These are phyloP conservation scores for Staphylotrichum longicolle DNA, from an alignment of 495 filamentous ascomycete species.

Conservation along the genomic window DNA sequence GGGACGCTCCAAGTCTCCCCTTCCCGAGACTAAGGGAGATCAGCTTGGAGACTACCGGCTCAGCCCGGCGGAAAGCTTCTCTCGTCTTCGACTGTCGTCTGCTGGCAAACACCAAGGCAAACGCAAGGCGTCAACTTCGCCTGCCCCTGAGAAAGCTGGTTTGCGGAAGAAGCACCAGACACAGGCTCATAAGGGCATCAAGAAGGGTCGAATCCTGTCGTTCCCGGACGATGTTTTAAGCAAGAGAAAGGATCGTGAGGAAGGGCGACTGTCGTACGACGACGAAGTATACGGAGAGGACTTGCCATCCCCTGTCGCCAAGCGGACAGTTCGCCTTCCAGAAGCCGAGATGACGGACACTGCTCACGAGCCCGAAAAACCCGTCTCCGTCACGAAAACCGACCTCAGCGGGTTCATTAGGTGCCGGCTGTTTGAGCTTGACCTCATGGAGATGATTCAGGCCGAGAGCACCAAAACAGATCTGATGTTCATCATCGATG, in stretches of 20 bases:
- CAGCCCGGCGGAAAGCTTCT: neutral
- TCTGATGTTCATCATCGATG: neutral
- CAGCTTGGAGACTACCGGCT: too few species aligned
- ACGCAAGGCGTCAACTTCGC: constrained; percentile 5
- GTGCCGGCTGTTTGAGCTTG: constrained; percentile 7
- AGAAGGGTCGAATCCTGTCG: neutral
- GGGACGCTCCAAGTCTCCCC: too few species aligned
- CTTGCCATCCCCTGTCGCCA: neutral
- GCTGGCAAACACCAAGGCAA: neutral
- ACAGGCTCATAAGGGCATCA: neutral
- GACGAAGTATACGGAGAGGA: constrained; percentile 11
- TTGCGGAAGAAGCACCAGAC: constrained; percentile 1
- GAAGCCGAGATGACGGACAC: too few species aligned
- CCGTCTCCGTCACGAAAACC: neutral
- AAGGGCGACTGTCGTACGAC: constrained; percentile 24
- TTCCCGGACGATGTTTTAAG: neutral
- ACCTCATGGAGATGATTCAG: constrained; percentile 16
- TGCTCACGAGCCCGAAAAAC: neutral
- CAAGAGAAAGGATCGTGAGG: neutral
- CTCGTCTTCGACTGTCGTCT: neutral
- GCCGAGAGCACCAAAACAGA: constrained; percentile 12
- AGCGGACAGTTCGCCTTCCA: neutral
- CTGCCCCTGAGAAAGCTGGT: neutral
- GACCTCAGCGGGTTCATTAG: too few species aligned
- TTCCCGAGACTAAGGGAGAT: too few species aligned